Evolutionary conservation across 176 grass and related monocot species (phyloP), one percentile per base, ranked within the genome.

Genomic region (Cymbopogon citratus): DNA sequence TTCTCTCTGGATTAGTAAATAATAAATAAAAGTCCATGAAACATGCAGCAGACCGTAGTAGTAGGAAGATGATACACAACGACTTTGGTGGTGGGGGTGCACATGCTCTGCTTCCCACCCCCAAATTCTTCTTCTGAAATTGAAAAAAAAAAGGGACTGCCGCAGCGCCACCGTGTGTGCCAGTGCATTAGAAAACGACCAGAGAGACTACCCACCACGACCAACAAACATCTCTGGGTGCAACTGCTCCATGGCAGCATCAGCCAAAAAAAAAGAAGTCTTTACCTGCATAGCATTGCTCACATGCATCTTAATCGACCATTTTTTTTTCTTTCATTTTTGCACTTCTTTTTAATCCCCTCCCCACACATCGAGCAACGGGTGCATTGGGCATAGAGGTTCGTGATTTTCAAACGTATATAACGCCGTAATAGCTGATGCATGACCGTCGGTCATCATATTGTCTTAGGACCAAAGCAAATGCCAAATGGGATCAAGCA

Each of bases 401-500:
- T 0, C 45, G 15, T 49, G 15, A 49, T 49, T 49, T 49, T 5
- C 19, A 51, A 51, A 19, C 48, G 48, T 45, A 45, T 45, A 51
- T 51, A 18, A 1, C 48, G 14, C 45, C 44, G 15, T 49, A 76
- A 80, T 35, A 59, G 66, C 61, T 15, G 78, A 27, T 26, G 54
- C 54, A 15, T 21, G 15, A 54, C 18, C 49, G 16, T 76, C 51
- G 21, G 71, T 23, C 77, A 54, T 76, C 3, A 66, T 79, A 9
- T 64, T 23, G 71, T 65, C 77, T 81, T 85, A 56, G 24, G 51
- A 34, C 7, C 44, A 76, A 89, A 85, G 83, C 43, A 72, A 81
- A 35, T n/a, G n/a, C n/a, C 12, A 31, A n/a, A n/a, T n/a, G n/a
- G 66, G 68, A 21, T 72, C 63, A 69, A 52, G 29, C 56, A 70